phyloP scores from a whole-genome alignment of 2,329 filamentous ascomycete species.

The Paramyrothecium roridum region DNA sequence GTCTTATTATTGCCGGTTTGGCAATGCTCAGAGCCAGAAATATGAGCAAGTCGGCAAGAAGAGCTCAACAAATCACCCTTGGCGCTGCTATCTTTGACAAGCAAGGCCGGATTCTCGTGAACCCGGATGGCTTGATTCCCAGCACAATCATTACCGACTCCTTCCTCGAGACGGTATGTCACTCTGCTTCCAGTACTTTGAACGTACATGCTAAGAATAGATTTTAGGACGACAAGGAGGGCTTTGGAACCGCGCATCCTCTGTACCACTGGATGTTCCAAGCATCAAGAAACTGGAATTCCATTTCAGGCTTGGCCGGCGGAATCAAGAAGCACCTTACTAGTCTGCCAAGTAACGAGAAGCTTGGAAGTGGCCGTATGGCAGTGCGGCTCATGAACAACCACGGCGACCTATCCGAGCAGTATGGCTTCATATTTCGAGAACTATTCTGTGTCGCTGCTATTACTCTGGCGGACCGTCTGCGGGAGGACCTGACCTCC shows the following conservation, averaged over 20 bases:
- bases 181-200: background rate
- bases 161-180: conserved; percentile 61
- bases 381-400: conserved; percentile 47
- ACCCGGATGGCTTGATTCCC: conserved; percentile 65
- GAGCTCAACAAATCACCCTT: conserved; percentile 58
- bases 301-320: conserved; percentile 64
- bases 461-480: conserved; percentile 64
- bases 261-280: conserved; percentile 87
- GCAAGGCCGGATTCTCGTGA: conserved; percentile 65
- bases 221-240: conserved; percentile 54
- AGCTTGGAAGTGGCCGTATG: conserved; percentile 29
- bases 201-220: conserved; percentile 7
- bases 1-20: conserved; percentile 54
- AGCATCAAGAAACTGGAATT: conserved; percentile 73
- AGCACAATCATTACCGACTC: conserved; percentile 76
- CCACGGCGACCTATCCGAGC: conserved; percentile 56
- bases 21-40: conserved; percentile 51
- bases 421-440: conserved; percentile 75
- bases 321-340: conserved; percentile 72
- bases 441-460: conserved; percentile 83
- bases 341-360: conserved; percentile 34
- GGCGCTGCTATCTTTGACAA: conserved; percentile 66
- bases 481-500: conserved; percentile 60
- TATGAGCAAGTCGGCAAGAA: conserved; percentile 50
- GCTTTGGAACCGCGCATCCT: conserved; percentile 72